phyloP scores from a whole-genome alignment of 805 yeast species.

The Candida dajiaensis region DNA sequence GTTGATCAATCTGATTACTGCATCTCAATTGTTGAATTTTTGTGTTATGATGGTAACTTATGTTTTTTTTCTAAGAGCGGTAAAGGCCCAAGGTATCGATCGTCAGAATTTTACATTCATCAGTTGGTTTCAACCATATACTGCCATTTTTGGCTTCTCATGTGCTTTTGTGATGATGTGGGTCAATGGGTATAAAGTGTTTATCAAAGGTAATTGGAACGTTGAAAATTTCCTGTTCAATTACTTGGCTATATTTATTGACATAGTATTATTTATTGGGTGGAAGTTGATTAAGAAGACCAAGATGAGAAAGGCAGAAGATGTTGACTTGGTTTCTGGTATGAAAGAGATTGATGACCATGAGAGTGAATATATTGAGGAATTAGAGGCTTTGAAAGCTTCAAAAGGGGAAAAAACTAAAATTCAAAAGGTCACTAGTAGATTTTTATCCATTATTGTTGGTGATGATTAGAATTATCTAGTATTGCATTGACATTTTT shows the following conservation, averaged over 20 bases:
- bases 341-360: constrained; percentile 54
- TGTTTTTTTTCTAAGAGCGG: constrained; percentile 56
- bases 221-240: constrained; percentile 57
- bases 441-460: constrained; percentile 13
- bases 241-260: constrained; percentile 66
- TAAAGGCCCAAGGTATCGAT: constrained; percentile 45
- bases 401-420: constrained; percentile 16
- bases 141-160: constrained; percentile 42
- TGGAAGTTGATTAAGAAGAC: constrained; percentile 51
- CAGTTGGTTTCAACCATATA: constrained; percentile 56
- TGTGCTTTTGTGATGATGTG: constrained; percentile 46
- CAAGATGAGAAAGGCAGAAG: constrained; percentile 36
- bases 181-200: constrained; percentile 65
- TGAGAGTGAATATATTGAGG: constrained; percentile 28
- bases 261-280: constrained; percentile 37
- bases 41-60: constrained; percentile 52
- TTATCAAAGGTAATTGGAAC: constrained; percentile 62
- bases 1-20: constrained; percentile 67
- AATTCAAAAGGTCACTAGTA: constrained; percentile 12
- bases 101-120: constrained; percentile 41
- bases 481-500: too few species aligned
- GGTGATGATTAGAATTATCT: constrained; percentile 14
- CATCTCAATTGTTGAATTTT: constrained; percentile 61
- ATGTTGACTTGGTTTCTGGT: constrained; percentile 50
- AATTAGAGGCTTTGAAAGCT: constrained; percentile 16